Conservation (phyloP, 2,329 filamentous ascomycete genomes). For the Colletotrichum caudatum region DNA sequence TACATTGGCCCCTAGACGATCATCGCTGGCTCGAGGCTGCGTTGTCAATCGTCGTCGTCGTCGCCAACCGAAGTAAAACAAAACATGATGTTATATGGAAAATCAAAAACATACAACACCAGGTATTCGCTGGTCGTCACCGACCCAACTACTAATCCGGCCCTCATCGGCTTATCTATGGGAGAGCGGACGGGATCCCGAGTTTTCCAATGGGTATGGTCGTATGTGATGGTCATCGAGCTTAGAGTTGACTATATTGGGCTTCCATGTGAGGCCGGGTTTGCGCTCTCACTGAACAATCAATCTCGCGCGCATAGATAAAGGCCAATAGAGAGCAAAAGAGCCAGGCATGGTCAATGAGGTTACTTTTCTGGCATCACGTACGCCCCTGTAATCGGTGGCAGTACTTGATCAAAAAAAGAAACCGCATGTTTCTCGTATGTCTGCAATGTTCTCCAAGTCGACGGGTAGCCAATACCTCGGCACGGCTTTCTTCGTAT, state of each 20-base stretch:
- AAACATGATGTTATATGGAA: not conserved
- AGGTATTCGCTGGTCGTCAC: constrained; percentile 1
- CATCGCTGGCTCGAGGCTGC: not conserved
- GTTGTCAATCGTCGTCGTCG: not conserved
- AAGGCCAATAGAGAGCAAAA: no score
- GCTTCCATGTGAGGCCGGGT: no score
- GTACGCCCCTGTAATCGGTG: not conserved
- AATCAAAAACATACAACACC: not conserved
- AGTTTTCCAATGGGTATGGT: constrained; percentile 5
- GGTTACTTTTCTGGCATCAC: not conserved
- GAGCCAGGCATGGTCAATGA: no score
- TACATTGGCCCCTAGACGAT: not conserved
- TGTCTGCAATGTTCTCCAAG: not conserved
- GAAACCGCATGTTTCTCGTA: not conserved
- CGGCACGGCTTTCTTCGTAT: not conserved
- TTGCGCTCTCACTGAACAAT: no score
- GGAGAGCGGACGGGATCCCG: not conserved
- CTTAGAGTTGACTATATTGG: not conserved
- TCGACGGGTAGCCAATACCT: not conserved
- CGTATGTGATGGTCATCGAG: not conserved
- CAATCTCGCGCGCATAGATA: no score
- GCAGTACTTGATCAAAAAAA: not conserved
- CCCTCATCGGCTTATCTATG: constrained; percentile 1
- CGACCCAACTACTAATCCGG: constrained; percentile 1
- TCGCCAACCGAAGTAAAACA: not conserved